Conservation (phyloP, 371 early-diverging fungal species). For the Dichotomocladium elegans region DNA sequence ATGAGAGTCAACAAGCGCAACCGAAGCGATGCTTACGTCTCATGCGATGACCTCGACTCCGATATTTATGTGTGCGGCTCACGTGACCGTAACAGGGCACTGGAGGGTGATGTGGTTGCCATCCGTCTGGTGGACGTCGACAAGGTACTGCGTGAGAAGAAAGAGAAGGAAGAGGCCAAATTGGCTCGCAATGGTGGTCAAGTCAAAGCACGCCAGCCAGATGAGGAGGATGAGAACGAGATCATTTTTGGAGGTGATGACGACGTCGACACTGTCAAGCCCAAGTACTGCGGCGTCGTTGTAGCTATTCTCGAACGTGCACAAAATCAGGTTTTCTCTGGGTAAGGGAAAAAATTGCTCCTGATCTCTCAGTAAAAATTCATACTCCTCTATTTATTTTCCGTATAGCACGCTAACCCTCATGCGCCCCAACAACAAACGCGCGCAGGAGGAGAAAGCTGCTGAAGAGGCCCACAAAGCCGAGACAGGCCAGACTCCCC, state of each 20-base stretch:
- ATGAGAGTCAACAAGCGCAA: slow-evolving; percentile 84
- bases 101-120: slow-evolving; percentile 88
- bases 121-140: slow-evolving; percentile 71
- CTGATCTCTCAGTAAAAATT: background rate
- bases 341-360: slow-evolving; percentile 12
- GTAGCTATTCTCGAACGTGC: slow-evolving; percentile 67
- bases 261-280: slow-evolving; percentile 51
- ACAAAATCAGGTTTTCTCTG: slow-evolving; percentile 63
- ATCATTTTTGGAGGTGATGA: slow-evolving; percentile 53
- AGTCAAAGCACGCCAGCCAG: slow-evolving; percentile 33
- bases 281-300: slow-evolving; percentile 63
- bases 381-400: background rate
- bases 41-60: slow-evolving; percentile 58
- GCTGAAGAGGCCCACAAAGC: slow-evolving; percentile 30
- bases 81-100: slow-evolving; percentile 78
- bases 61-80: slow-evolving; percentile 81
- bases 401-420: slow-evolving; percentile 43
- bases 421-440: slow-evolving; percentile 57
- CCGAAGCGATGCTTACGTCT: slow-evolving; percentile 83
- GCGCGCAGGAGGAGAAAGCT: slow-evolving; percentile 47
- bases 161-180: slow-evolving; percentile 50
- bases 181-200: slow-evolving; percentile 47
- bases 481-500: slow-evolving; percentile 15
- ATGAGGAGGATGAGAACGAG: slow-evolving; percentile 49
- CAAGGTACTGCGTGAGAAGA: slow-evolving; percentile 57